A percentile compares a stretch with the other conserved stretches of the same genome.
Conservation (phyloP, 805 yeast genomes). For the Saturnispora besseyi region DNA sequence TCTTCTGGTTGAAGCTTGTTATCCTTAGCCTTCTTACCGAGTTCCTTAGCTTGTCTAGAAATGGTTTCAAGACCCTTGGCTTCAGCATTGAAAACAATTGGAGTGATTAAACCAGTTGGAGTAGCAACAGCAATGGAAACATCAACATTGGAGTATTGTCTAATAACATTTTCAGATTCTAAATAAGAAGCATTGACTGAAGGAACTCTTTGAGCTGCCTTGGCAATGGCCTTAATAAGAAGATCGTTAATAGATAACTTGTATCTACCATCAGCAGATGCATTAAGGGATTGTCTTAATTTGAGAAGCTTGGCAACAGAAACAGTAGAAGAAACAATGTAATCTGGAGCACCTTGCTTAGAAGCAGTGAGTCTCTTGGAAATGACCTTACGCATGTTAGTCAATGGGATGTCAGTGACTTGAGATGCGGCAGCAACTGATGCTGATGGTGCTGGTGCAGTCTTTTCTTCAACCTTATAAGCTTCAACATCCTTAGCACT, state of each 20-base stretch:
- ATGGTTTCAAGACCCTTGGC: conserved; percentile 77
- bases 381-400: conserved; percentile 89
- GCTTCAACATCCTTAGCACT: conserved; percentile 82
- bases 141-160: conserved; percentile 87
- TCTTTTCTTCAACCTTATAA: conserved; percentile 24
- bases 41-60: conserved; percentile 77
- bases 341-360: conserved; percentile 81
- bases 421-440: conserved; percentile 39
- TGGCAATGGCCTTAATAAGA: conserved; percentile 87
- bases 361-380: conserved; percentile 83
- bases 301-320: conserved; percentile 86
- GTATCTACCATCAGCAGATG: conserved; percentile 76
- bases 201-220: conserved; percentile 85
- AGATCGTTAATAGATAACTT: conserved; percentile 91
- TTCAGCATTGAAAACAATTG: conserved; percentile 86
- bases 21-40: conserved; percentile 92
- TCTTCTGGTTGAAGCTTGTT: conserved; percentile 93
- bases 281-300: conserved; percentile 83
- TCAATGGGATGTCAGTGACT: conserved; percentile 76
- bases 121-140: conserved; percentile 98
- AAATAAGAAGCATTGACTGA: conserved; percentile 92
- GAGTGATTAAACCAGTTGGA: conserved; percentile 94
- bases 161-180: conserved; percentile 77
- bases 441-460: conserved; percentile 33
- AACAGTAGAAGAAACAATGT: conserved; percentile 80